phyloP scores from a whole-genome alignment of 192 early-diverging fungal genomes.

The Martensiomyces pterosporus region DNA sequence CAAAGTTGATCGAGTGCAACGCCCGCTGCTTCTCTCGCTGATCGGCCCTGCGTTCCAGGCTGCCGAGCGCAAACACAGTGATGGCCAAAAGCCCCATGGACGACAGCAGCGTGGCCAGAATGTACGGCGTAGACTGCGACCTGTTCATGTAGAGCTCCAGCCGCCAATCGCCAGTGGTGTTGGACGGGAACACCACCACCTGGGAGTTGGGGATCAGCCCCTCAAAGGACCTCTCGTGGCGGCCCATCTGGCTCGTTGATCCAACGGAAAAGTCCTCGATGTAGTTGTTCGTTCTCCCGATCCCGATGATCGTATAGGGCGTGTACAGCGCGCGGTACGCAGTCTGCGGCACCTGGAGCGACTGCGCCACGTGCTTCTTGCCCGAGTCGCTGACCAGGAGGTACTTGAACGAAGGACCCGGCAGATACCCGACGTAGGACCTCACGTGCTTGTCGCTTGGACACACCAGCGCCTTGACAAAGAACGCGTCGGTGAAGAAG shows the following conservation, averaged over 20 bases:
- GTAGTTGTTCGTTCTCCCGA: slow-evolving; percentile 95
- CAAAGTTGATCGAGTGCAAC: slow-evolving; percentile 87
- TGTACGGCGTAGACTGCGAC: slow-evolving; percentile 75
- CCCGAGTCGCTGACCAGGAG: slow-evolving; percentile 78
- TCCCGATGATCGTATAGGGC: slow-evolving; percentile 80
- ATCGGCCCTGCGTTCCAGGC: slow-evolving; percentile 76
- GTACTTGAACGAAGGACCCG: slow-evolving; percentile 85
- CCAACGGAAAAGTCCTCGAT: slow-evolving; percentile 92
- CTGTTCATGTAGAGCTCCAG: slow-evolving; percentile 88
- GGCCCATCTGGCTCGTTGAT: slow-evolving; percentile 18
- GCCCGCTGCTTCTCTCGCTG: slow-evolving; percentile 70
- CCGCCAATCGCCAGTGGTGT: slow-evolving; percentile 58
- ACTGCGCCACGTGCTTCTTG: slow-evolving; percentile 69
- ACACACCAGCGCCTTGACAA: slow-evolving; percentile 73
- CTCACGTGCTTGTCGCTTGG: slow-evolving; percentile 61
- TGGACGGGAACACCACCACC: slow-evolving; percentile 73
- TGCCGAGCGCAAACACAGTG: slow-evolving; percentile 67
- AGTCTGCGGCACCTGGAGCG: slow-evolving; percentile 76
- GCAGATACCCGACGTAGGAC: slow-evolving; percentile 78
- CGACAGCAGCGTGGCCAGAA: slow-evolving; percentile 69
- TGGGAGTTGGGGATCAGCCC: slow-evolving; percentile 94
- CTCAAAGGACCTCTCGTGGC: slow-evolving; percentile 48
- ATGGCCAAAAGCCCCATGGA: slow-evolving; percentile 67
- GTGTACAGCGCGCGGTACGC: slow-evolving; percentile 70
- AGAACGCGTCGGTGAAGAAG: slow-evolving; percentile 92